Evolutionary conservation across 1,284 basidiomycete species (phyloP).

Genomic region (Mycena sp.): DNA sequence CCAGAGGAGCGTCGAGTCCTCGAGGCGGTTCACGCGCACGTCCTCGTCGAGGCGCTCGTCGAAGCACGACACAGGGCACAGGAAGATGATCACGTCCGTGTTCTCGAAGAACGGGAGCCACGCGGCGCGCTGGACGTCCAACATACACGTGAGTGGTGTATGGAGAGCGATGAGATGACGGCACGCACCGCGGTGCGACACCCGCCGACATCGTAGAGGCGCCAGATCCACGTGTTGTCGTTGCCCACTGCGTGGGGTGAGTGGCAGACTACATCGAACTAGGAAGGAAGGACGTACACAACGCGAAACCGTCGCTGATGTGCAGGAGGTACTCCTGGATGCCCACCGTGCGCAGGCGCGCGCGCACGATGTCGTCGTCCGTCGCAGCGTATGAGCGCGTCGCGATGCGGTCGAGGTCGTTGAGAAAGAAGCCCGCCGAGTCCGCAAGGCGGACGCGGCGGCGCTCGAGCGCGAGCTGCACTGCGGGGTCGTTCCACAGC

Average conservation of each 20-base stretch:
- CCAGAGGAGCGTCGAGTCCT: constrained; percentile 70
- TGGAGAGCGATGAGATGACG: neutral
- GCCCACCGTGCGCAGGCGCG: constrained; percentile 67
- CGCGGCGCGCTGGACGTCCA: constrained; percentile 64
- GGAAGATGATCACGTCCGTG: constrained; percentile 57
- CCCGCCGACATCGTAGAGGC: constrained; percentile 74
- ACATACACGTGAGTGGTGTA: constrained; percentile 10
- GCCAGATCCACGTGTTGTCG: constrained; percentile 61
- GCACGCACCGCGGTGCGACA: constrained; percentile 60
- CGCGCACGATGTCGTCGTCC: constrained; percentile 72
- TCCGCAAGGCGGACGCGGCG: constrained; percentile 60
- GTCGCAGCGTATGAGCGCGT: constrained; percentile 59
- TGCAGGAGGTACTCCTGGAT: constrained; percentile 35
- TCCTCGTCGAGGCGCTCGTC: constrained; percentile 72
- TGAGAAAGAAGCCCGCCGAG: constrained; percentile 61
- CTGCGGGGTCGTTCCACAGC: constrained; percentile 65
- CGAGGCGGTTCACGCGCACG: constrained; percentile 63
- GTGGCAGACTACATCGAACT: constrained; percentile 11
- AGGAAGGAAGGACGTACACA: constrained; percentile 15
- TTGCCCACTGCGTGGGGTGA: constrained; percentile 35
- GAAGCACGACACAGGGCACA: constrained; percentile 56
- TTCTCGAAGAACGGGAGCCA: constrained; percentile 75
- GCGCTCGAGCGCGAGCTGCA: constrained; percentile 56
- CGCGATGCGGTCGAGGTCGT: constrained; percentile 67
- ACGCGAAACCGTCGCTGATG: constrained; percentile 34